Percentiles rank a stretch among this genome's conserved stretches.
Conservation (phyloP, 768 basidiomycete genomes). For the Mycena epipterygia region DNA sequence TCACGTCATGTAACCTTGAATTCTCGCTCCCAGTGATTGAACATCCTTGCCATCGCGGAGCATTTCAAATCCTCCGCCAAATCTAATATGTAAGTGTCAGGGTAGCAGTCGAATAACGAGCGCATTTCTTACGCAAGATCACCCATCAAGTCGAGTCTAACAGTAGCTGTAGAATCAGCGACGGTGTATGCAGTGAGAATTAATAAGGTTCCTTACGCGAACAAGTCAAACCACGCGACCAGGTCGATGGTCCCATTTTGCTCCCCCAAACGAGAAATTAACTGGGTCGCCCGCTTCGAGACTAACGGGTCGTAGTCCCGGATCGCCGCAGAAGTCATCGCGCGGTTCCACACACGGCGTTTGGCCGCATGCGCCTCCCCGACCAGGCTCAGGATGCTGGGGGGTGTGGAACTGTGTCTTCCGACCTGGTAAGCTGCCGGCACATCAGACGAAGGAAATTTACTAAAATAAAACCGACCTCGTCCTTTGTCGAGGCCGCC, state of each 20-base stretch:
- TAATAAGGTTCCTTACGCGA: slow-evolving; percentile 47
- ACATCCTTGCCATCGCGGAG: slow-evolving; percentile 56
- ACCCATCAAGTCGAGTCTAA: slow-evolving; percentile 55
- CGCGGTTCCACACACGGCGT: slow-evolving; percentile 65
- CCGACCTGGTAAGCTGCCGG: slow-evolving; percentile 16
- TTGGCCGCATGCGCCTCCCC: slow-evolving; percentile 52
- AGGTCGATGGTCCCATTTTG: slow-evolving; percentile 47
- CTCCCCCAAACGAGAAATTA: slow-evolving; percentile 52
- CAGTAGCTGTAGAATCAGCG: too few species aligned
- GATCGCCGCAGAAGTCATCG: slow-evolving; percentile 58
- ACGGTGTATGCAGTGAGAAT: not conserved
- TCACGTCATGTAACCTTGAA: slow-evolving; percentile 59
- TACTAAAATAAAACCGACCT: slow-evolving; percentile 5
- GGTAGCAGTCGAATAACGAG: not conserved
- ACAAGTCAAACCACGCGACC: slow-evolving; percentile 52
- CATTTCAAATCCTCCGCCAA: slow-evolving; percentile 46
- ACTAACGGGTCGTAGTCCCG: slow-evolving; percentile 61
- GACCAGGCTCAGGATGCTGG: slow-evolving; percentile 3
- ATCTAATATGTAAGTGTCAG: slow-evolving; percentile 11
- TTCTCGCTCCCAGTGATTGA: slow-evolving; percentile 57
- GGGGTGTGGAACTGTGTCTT: not conserved
- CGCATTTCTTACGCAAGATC: slow-evolving; percentile 49
- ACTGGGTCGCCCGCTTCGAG: slow-evolving; percentile 50
- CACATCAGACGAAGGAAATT: not conserved
- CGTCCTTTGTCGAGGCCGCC: slow-evolving; percentile 29